Evolutionary conservation across 2,329 filamentous ascomycete genomes (phyloP).

Genomic region (Aaosphaeria arxii): DNA sequence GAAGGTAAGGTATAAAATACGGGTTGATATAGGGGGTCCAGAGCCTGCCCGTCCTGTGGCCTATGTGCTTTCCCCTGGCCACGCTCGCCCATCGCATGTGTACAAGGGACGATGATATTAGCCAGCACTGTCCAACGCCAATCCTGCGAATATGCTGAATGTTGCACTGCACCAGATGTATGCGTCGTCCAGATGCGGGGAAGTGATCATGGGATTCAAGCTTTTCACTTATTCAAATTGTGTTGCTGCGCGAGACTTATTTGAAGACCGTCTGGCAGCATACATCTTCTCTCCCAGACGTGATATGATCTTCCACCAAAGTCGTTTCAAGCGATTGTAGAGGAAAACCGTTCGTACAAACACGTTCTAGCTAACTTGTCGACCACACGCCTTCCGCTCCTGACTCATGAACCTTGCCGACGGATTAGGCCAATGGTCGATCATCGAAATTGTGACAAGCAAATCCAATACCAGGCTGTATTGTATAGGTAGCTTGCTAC

Average conservation of each 20-base stretch:
- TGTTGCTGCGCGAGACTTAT: no score
- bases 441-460: conserved; percentile 2
- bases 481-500: background rate
- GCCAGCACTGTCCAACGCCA: conserved; percentile 5
- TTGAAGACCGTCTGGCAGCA: no score
- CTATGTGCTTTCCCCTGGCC: no score
- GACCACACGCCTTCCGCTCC: background rate
- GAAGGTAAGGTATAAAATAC: no score
- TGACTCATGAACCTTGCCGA: background rate
- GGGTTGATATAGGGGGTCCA: no score
- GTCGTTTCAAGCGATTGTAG: no score
- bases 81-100: no score
- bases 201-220: conserved; percentile 6
- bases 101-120: background rate
- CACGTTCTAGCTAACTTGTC: no score
- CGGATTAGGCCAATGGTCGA: conserved; percentile 3
- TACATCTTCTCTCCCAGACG: no score
- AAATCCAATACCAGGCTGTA: background rate
- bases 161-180: background rate
- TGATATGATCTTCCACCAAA: no score
- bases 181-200: conserved; percentile 4
- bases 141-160: background rate
- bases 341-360: no score
- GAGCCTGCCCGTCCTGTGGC: no score
- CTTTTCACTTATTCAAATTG: background rate